These are phyloP conservation scores for Sugiyamaella americana DNA, from an alignment of 805 yeast genomes.

Conservation along the genomic window DNA sequence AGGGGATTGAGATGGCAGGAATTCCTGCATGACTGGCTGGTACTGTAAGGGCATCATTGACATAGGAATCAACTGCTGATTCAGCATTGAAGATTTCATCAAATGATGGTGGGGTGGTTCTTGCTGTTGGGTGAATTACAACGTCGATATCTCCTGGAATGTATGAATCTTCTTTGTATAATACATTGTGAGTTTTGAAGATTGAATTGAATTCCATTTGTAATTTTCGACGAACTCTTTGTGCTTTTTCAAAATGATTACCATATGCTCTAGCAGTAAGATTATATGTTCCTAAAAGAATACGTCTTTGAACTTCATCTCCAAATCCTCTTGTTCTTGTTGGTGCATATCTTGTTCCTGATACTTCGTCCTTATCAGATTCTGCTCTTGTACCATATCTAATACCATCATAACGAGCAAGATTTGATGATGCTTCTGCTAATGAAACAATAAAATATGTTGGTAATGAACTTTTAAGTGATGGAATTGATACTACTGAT, in stretches of 20 bases:
- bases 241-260: slow-evolving; percentile 75
- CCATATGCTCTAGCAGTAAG: slow-evolving; percentile 66
- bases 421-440: slow-evolving; percentile 90
- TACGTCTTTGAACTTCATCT: slow-evolving; percentile 73
- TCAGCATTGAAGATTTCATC: slow-evolving; percentile 37
- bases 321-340: slow-evolving; percentile 72
- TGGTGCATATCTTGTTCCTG: slow-evolving; percentile 41
- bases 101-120: slow-evolving; percentile 49
- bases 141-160: slow-evolving; percentile 46
- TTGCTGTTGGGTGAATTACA: slow-evolving; percentile 67
- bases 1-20: slow-evolving; percentile 79
- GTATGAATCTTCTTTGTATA: slow-evolving; percentile 20
- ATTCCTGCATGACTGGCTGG: slow-evolving; percentile 90
- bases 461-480: slow-evolving; percentile 60
- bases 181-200: slow-evolving; percentile 48
- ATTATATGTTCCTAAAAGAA: slow-evolving; percentile 80
- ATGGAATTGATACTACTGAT: slow-evolving; percentile 62
- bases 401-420: slow-evolving; percentile 85
- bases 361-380: slow-evolving; percentile 28
- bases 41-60: slow-evolving; percentile 79
- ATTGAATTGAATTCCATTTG: slow-evolving; percentile 60
- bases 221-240: slow-evolving; percentile 52
- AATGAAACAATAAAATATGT: slow-evolving; percentile 84
- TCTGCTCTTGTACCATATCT: slow-evolving; percentile 63
- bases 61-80: slow-evolving; percentile 53